Evolutionary conservation across 148 eudicot species (phyloP), one percentile per base, ranked within the genome.

Genomic region (Oxyria digyna): DNA sequence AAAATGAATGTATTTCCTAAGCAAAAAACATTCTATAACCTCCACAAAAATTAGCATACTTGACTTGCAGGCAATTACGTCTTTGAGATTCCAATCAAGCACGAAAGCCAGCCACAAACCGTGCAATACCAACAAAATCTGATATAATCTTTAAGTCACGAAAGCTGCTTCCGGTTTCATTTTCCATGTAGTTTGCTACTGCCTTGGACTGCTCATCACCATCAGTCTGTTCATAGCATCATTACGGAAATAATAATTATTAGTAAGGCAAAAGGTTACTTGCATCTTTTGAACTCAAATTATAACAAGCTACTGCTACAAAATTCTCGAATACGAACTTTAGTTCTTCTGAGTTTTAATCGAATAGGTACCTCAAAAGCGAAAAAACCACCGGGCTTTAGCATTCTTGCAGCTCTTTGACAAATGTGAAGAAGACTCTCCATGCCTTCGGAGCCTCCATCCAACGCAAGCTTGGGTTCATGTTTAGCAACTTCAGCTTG

Each of bases 401-500:
- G 79, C 90, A 88, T 82, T 8, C 72, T 76, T 62, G 82, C 78
- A 50, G 88, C 84, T 67, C 77, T 83, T 31, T 50, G 68, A 71
- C 87, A 83, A 32, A 91, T 83, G 74, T 86, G 81, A 68, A 84
- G 74, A 50, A 91, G 89, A 70, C 81, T 78, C 66, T 79, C 79
- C 84, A 85, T 69, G 70, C 97, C 97, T 52, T 82, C 74, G 69
- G 73, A 68, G 59, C 97, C 97, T 68, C 97, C 97, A 80, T 91
- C 96, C 52, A 91, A 72, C 20, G 97, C 97, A 71, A 88, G 86
- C 70, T 74, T 74, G 45, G 99, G 97, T 85, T 94, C 99, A 76
- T 94, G 91, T 74, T 80, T 84, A 69, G 72, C 83, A 67, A 94
- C 98, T 82, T 94, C 98, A 43, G 87, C 87, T 81, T 94, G 99